phyloP scores from a whole-genome alignment of 768 basidiomycete species.

The Phlegmacium glaucopus region DNA sequence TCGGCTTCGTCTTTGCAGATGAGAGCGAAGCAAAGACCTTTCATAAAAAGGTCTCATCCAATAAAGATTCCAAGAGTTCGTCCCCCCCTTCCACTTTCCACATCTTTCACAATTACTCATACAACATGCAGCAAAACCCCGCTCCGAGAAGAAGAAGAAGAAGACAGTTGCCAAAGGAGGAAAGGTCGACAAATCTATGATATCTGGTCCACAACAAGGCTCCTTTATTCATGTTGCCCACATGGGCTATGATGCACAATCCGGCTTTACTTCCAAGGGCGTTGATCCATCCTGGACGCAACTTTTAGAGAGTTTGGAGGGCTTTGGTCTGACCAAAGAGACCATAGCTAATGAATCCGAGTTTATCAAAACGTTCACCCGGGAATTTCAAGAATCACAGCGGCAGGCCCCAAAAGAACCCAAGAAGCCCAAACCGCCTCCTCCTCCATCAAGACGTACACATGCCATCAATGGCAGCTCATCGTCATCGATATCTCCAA shows the following conservation, averaged over 20 bases:
- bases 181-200: constrained; percentile 90
- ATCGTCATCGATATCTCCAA: constrained; percentile 33
- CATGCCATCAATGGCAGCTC: constrained; percentile 33
- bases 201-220: constrained; percentile 74
- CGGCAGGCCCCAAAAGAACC: constrained; percentile 33
- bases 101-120: background rate
- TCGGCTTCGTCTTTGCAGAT: constrained; percentile 87
- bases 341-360: constrained; percentile 77
- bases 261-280: constrained; percentile 81
- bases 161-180: constrained; percentile 59
- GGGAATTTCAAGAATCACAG: constrained; percentile 40
- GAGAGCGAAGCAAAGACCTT: constrained; percentile 83
- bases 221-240: constrained; percentile 91
- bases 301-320: constrained; percentile 63
- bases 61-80: constrained; percentile 54
- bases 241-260: constrained; percentile 89
- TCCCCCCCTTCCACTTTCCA: background rate
- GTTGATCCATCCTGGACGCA: constrained; percentile 90
- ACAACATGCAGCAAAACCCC: constrained; percentile 40
- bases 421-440: constrained; percentile 48
- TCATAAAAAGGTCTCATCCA: constrained; percentile 75
- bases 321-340: constrained; percentile 61
- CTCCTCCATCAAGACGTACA: constrained; percentile 46
- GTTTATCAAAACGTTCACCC: constrained; percentile 84
- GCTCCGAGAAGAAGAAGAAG: constrained; percentile 59